phyloP scores from a whole-genome alignment of 2,329 filamentous ascomycete genomes.

The Colletotrichum somersetense region DNA sequence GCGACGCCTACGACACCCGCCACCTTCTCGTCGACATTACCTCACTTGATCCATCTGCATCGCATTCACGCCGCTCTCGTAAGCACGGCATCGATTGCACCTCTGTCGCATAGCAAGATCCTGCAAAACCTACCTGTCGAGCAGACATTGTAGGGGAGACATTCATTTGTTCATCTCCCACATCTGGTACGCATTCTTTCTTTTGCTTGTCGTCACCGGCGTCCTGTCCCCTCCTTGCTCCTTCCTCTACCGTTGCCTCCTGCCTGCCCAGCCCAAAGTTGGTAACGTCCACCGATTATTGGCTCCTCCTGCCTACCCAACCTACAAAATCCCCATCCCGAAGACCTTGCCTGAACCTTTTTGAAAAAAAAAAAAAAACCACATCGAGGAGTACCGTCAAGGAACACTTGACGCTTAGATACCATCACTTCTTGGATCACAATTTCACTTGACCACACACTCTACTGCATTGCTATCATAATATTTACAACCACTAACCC shows the following conservation, averaged over 20 bases:
- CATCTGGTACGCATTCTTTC: constrained; percentile 67
- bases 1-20: constrained; percentile 39
- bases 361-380: not conserved
- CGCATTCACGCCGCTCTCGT: constrained; percentile 10
- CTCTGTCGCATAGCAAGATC: constrained; percentile 21
- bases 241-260: not conserved
- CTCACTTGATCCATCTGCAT: constrained; percentile 29
- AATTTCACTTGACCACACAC: not conserved
- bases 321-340: not conserved
- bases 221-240: not conserved
- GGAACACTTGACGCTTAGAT: not conserved
- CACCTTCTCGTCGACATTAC: constrained; percentile 33
- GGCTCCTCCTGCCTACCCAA: not conserved
- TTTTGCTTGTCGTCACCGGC: constrained; percentile 40
- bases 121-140: constrained; percentile 42
- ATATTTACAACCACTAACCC: not conserved
- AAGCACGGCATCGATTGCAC: constrained; percentile 14
- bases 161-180: constrained; percentile 98
- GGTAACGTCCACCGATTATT: not conserved
- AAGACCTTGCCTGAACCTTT: not conserved
- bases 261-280: not conserved
- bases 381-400: not conserved
- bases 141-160: constrained; percentile 80
- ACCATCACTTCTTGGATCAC: not conserved
- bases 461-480: not conserved